A percentile compares a stretch with the other conserved stretches of the same genome.
Evolutionary conservation across 1,284 basidiomycete genomes (phyloP).

Genomic region (Grifola frondosa): DNA sequence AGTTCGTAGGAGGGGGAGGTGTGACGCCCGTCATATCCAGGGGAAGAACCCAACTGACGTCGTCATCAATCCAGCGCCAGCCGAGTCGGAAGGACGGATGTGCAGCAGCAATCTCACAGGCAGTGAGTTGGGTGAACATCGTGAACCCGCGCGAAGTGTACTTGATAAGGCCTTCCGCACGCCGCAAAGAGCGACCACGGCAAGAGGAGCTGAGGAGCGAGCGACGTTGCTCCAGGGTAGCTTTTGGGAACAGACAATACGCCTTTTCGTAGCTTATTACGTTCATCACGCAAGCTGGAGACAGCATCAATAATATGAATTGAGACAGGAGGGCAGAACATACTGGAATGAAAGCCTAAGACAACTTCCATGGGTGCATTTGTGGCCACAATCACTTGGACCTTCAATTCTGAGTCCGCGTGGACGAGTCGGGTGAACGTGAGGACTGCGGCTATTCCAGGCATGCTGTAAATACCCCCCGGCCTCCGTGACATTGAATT

Average conservation of each 20-base stretch:
- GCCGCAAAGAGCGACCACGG: conserved; percentile 6
- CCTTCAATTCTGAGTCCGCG: conserved; percentile 9
- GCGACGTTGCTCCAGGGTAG: conserved; percentile 28
- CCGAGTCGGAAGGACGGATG: conserved; percentile 17
- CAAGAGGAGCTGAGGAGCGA: conserved; percentile 18
- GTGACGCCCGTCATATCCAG: conserved; percentile 19
- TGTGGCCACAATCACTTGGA: conserved; percentile 20
- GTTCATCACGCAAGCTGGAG: conserved; percentile 48
- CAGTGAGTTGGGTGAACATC: conserved; percentile 10
- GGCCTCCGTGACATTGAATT: conserved; percentile 7
- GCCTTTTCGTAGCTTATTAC: conserved; percentile 31
- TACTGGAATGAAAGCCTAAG: conserved; percentile 45
- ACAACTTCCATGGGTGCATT: conserved; percentile 21
- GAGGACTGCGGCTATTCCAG: conserved; percentile 14
- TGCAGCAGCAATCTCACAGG: conserved; percentile 6
- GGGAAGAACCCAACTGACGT: conserved; percentile 18
- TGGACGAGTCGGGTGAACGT: conserved; percentile 14
- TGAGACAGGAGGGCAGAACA: too few relatives aligned
- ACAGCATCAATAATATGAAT: too few relatives aligned
- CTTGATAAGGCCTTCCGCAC: conserved; percentile 19
- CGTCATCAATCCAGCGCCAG: conserved; percentile 26
- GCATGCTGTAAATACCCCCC: conserved; percentile 14
- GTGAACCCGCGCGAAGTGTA: conserved; percentile 26
- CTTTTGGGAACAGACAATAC: conserved; percentile 26
- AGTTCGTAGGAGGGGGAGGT: conserved; percentile 10